Percentiles rank a stretch among this genome's conserved stretches.
phyloP scores from a whole-genome alignment of 2,329 filamentous ascomycete genomes.

The Talaromyces atroroseus region DNA sequence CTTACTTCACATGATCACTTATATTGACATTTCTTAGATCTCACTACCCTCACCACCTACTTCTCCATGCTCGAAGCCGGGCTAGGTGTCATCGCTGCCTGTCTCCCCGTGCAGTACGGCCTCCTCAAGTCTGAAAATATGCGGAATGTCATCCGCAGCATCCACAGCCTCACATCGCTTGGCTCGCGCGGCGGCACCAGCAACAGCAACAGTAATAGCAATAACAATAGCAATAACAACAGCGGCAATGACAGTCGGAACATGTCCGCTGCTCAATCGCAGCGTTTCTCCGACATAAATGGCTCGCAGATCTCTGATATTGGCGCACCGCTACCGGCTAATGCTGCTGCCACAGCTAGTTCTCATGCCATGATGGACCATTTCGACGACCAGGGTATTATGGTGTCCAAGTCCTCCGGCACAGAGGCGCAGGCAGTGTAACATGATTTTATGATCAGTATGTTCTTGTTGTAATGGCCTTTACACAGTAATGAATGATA shows the following conservation, averaged over 20 bases:
- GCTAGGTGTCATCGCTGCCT: slow-evolving; percentile 1
- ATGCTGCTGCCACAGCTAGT: not conserved
- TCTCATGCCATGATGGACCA: not conserved
- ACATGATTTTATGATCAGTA: not conserved
- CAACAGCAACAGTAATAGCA: too few species aligned
- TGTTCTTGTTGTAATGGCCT: not conserved
- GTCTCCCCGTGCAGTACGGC: not conserved
- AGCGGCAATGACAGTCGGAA: not conserved
- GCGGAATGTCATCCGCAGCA: not conserved
- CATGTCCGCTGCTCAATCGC: not conserved
- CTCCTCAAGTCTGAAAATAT: not conserved
- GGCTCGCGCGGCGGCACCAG: not conserved
- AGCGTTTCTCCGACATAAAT: not conserved
- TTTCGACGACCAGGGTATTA: not conserved
- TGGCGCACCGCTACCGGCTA: not conserved
- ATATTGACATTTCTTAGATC: not conserved
- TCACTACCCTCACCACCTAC: not conserved
- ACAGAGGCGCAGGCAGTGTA: not conserved
- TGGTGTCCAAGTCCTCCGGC: not conserved
- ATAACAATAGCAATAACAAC: not conserved
- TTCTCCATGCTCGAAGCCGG: slow-evolving; percentile 6
- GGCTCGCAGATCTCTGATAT: not conserved
- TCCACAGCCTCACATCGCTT: not conserved
- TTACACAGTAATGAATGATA: not conserved
- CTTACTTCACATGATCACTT: not conserved